Evolutionary conservation across 1,284 basidiomycete species (phyloP).

Genomic region (Gymnopus androsaceus): DNA sequence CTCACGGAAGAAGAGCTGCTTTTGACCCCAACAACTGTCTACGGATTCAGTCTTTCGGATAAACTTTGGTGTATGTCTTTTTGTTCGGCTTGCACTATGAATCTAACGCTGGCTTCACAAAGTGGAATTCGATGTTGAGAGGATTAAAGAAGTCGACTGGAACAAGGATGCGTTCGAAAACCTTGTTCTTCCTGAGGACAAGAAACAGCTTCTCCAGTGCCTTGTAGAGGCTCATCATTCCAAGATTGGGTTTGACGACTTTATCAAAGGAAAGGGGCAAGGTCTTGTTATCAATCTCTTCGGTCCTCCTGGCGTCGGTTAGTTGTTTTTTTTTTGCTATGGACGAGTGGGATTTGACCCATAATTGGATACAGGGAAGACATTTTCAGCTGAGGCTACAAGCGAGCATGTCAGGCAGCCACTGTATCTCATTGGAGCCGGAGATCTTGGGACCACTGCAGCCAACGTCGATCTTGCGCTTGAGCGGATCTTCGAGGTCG

Average conservation of each 20-base stretch:
- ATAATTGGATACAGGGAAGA: constrained; percentile 35
- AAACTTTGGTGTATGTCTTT: constrained; percentile 56
- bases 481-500: constrained; percentile 51
- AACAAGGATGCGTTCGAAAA: constrained; percentile 58
- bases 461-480: constrained; percentile 42
- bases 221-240: constrained; percentile 59
- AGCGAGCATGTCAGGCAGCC: constrained; percentile 61
- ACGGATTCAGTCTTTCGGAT: constrained; percentile 59
- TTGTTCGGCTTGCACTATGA: background rate
- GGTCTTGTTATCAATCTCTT: constrained; percentile 63
- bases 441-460: constrained; percentile 57
- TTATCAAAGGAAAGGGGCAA: constrained; percentile 63
- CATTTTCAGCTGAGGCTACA: constrained; percentile 60
- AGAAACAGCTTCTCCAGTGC: constrained; percentile 56
- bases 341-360: background rate
- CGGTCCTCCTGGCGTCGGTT: constrained; percentile 62
- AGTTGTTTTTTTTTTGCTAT: constrained; percentile 36
- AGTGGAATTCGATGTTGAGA: constrained; percentile 60
- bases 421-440: constrained; percentile 59
- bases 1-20: constrained; percentile 54
- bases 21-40: constrained; percentile 55
- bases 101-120: background rate
- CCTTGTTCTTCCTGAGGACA: constrained; percentile 53
- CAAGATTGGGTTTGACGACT: constrained; percentile 58
- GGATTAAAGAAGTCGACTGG: constrained; percentile 53